A percentile compares a stretch with the other conserved stretches of the same genome.
Conservation (phyloP, 129 eudicot species). For the Sambucus nigra region DNA sequence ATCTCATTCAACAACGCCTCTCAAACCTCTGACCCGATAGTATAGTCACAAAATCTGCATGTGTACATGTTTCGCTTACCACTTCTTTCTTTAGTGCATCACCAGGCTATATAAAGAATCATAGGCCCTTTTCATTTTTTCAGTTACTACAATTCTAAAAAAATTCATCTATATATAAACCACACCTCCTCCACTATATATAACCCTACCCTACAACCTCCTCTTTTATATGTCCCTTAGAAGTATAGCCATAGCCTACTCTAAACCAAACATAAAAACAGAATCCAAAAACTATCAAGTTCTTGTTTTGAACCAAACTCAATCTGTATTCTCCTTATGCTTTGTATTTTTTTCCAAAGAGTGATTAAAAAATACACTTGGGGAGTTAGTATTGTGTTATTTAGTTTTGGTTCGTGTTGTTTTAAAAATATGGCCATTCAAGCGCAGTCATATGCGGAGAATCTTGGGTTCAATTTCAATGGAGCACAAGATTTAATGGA, state of each 20-base stretch:
- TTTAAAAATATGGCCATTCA: constrained; percentile 54
- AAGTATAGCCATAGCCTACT: too few relatives aligned
- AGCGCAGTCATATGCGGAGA: constrained; percentile 51
- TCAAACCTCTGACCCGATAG: constrained; percentile 40
- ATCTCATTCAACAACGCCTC: constrained; percentile 16
- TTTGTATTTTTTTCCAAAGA: too few relatives aligned
- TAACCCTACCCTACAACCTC: background rate
- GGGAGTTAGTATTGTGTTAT: background rate
- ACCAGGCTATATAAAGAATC: constrained; percentile 7
- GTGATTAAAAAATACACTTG: too few relatives aligned
- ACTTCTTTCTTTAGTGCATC: constrained; percentile 13
- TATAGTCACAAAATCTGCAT: constrained; percentile 45
- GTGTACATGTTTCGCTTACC: constrained; percentile 21
- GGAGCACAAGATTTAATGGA: constrained; percentile 37
- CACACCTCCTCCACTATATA: constrained; percentile 13
- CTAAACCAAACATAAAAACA: constrained; percentile 12
- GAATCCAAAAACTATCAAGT: background rate
- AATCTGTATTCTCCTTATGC: too few relatives aligned
- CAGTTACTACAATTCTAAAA: constrained; percentile 17
- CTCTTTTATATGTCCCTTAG: too few relatives aligned
- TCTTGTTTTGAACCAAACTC: too few relatives aligned
- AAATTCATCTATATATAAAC: constrained; percentile 7
- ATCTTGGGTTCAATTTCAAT: constrained; percentile 34
- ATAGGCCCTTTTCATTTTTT: constrained; percentile 14
- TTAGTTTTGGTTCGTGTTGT: background rate